Base-by-base conservation (phyloP, 768 basidiomycete species). In the Lentinus brumalis region DNA sequence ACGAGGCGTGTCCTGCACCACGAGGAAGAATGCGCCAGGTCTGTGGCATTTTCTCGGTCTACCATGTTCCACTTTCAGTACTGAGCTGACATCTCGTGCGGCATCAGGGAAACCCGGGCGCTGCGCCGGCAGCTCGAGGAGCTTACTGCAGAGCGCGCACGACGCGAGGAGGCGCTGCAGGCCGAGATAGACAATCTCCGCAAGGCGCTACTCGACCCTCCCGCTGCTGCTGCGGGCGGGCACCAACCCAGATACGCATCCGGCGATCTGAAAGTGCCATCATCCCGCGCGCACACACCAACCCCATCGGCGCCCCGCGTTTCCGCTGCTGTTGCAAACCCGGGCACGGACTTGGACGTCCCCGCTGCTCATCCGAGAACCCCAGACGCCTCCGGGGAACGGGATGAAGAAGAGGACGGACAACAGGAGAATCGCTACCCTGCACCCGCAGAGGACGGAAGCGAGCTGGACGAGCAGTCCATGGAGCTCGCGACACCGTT, bases 401-500 rank as follows among this genome's bases (percentile, higher is more conserved):
- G 46, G 5, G 18, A 49, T 18, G 46, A 26, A 29, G 21, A 18
- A 26, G 12, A 21, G 26, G 11, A 16, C 30, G n/a, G 15, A 31
- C 11, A 1, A 39, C n/a, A n/a, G 50, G 16, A 7, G 16, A 2
- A 1, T 26, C 21, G 21, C 21, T 26, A 26, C 21, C 31, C 56
- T 26, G 41, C 39, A 16, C 26, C 18, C 41, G n/a, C 47, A 26
- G 62, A 53, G 5, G 50, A 56, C 15, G 57, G 12, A 15, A 60
- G 56, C 12, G 62, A 59, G 39, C 26, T 52, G 21, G 50, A 41
- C 18, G 67, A 67, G 50, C 56, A 56, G 42, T 63, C 67, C 4
- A 67, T 67, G 67, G 67, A 67, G 50, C 59, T 67, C 12, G 61
- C 67, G 15, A 67, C 67, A 1, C 67, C 67, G 3, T 44, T 67